phyloP scores from a whole-genome alignment of 202 grass and related monocot genomes.

The Zoysia matrella region DNA sequence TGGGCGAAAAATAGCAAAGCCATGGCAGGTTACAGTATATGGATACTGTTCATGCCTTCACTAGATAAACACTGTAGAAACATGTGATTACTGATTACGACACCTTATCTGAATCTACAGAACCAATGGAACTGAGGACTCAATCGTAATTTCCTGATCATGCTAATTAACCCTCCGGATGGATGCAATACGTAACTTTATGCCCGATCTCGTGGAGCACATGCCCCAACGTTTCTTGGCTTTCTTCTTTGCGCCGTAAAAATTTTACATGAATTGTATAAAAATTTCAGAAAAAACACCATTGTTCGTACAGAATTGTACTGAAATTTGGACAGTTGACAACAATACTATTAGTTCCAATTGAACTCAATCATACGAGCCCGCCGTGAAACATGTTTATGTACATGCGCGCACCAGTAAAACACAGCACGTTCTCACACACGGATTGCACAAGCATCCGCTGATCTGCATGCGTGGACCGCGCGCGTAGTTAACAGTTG shows the following conservation, averaged over 20 bases:
- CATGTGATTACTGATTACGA: neutral
- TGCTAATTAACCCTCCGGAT: no score
- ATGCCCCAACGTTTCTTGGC: neutral
- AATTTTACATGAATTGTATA: no score
- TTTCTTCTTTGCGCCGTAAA: no score
- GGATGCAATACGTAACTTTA: conserved; percentile 26
- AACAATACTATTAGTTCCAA: neutral
- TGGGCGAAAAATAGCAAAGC: neutral
- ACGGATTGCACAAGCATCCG: neutral
- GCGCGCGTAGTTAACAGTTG: neutral
- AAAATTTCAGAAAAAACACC: no score
- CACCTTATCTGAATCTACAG: no score
- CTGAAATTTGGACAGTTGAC: no score
- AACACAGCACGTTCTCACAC: neutral
- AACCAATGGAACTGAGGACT: no score
- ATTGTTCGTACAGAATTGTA: no score
- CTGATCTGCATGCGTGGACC: neutral
- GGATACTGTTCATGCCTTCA: no score
- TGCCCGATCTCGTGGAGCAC: conserved; percentile 45
- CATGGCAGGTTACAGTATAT: neutral
- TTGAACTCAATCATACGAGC: conserved; percentile 15
- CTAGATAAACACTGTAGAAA: neutral
- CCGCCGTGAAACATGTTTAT: neutral
- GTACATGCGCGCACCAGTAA: neutral
- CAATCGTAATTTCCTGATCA: no score